These are phyloP conservation scores for Populus ilicifolia DNA, from an alignment of 345 rosid genomes.

Conservation along the genomic window DNA sequence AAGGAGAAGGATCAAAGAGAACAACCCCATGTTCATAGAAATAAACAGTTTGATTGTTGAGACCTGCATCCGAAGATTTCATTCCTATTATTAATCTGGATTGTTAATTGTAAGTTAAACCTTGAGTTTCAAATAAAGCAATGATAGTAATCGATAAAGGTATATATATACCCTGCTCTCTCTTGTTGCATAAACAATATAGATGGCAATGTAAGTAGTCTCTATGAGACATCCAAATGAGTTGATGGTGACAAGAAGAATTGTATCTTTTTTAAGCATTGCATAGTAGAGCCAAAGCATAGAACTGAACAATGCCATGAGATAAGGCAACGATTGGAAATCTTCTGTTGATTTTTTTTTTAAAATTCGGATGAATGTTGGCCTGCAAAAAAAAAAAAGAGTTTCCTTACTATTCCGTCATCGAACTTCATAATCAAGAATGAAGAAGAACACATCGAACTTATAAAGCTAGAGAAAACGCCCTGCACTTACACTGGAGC, in stretches of 20 bases:
- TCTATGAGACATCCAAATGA: constrained; percentile 71
- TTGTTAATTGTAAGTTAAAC: neutral
- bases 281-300: constrained; percentile 95
- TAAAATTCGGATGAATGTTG: constrained; percentile 70
- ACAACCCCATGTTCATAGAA: constrained; percentile 50
- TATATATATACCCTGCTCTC: constrained; percentile 34
- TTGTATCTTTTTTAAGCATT: constrained; percentile 44
- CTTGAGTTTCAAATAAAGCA: neutral
- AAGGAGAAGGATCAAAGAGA: constrained; percentile 42
- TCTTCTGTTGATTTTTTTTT: constrained; percentile 69
- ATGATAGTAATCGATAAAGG: too few relatives aligned
- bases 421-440: neutral
- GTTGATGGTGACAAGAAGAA: constrained; percentile 83
- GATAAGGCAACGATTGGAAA: constrained; percentile 76
- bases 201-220: constrained; percentile 57
- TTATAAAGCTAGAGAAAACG: too few relatives aligned
- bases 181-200: constrained; percentile 52
- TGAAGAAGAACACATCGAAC: too few relatives aligned
- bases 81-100: neutral
- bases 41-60: constrained; percentile 49
- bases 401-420: neutral
- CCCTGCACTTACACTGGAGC: constrained; percentile 73
- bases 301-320: constrained; percentile 81
- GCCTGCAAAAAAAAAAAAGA: constrained; percentile 34
- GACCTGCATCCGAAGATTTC: constrained; percentile 33